Base-by-base conservation (phyloP, 2,329 filamentous ascomycete genomes). In the Penicillium crustosum region DNA sequence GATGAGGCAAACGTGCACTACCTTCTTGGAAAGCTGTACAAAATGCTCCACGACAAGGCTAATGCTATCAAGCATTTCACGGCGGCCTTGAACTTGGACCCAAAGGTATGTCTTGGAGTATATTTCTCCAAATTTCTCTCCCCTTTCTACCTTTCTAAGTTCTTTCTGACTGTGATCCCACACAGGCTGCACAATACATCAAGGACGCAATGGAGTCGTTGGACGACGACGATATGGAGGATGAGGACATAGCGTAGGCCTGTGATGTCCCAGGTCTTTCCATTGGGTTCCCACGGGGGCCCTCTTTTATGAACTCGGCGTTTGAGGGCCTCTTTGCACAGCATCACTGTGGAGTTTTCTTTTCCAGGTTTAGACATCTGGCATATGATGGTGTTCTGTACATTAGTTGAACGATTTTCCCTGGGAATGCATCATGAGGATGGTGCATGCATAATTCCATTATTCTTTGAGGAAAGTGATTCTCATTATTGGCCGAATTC, bases 1-100 rank as follows among this genome's bases (percentile, higher is more conserved):
- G 93, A 99, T 70, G 93, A 97, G 74, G 91, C 93, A 5, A 96
- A 93, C 68, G 93, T 99, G 38, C 94, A 97, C 77, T 99, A 97
- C 79, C 80, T 96, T 61, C 86, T 99, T 39, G 95, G 93, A 7
- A 78, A 76, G 62, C 66, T 85, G 57, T 85, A 85, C 73, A 87
- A 87, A 73, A 81, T 79, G 65, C 65, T 86, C 57, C 75, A 80
- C 31, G 80, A 86, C 58, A 83, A 83, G 67, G 86, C 87, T 60
- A 83, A 87, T 67, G 93, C 94, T n/a, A 90, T 99, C 59, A 88
- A 89, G 59, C 91, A 97, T 74, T 96, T 96, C 73, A 99, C 94
- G 7, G 93, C 93, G 73, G 94, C 94, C 19, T 80, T 97, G 70
- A 96, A 96, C 75, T 79, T 99, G 69, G 94, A 99, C 80, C 94